A percentile compares a stretch with the other conserved stretches of the same genome.
phyloP scores from a whole-genome alignment of 2,329 filamentous ascomycete genomes.

The Fusarium verrucosum region DNA sequence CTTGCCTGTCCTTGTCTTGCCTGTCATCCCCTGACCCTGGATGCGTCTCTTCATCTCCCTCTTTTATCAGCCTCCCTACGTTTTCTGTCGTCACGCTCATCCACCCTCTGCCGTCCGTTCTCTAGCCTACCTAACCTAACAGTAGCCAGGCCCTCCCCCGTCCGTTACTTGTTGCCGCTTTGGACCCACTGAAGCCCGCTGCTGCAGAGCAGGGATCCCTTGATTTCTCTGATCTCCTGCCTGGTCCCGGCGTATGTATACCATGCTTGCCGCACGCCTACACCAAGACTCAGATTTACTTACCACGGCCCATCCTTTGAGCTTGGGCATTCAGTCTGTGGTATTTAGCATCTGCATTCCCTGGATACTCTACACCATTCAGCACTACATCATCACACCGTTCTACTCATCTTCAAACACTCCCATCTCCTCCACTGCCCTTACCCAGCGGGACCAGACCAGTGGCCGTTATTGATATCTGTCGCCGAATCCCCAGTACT shows the following conservation, averaged over 20 bases:
- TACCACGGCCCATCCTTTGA: constrained; percentile 30
- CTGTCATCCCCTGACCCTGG: constrained; percentile 30
- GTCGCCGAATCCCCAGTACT: constrained; percentile 24
- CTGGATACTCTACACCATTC: constrained; percentile 18
- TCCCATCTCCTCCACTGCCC: constrained; percentile 32
- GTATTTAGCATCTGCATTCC: constrained; percentile 38
- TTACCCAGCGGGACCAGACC: constrained; percentile 29
- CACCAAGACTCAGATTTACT: constrained; percentile 41
- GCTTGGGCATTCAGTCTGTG: constrained; percentile 10
- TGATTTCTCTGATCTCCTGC: constrained; percentile 40
- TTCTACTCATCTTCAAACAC: constrained; percentile 6
- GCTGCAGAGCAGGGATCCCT: constrained; percentile 37
- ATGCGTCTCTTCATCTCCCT: constrained; percentile 33
- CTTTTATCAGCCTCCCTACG: constrained; percentile 22
- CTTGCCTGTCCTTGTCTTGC: constrained; percentile 32
- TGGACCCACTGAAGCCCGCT: constrained; percentile 41
- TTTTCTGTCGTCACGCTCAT: constrained; percentile 14
- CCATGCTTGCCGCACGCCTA: constrained; percentile 40
- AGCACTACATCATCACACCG: constrained; percentile 4
- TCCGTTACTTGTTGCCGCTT: constrained; percentile 34
- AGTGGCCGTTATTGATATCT: constrained; percentile 31
- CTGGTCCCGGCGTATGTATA: constrained; percentile 34
- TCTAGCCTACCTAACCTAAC: constrained; percentile 12
- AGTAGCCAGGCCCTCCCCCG: constrained; percentile 3
- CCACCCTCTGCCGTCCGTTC: constrained; percentile 15